These are phyloP conservation scores for Coffea eugenioides DNA, from an alignment of 257 asterid genomes.

Conservation along the genomic window DNA sequence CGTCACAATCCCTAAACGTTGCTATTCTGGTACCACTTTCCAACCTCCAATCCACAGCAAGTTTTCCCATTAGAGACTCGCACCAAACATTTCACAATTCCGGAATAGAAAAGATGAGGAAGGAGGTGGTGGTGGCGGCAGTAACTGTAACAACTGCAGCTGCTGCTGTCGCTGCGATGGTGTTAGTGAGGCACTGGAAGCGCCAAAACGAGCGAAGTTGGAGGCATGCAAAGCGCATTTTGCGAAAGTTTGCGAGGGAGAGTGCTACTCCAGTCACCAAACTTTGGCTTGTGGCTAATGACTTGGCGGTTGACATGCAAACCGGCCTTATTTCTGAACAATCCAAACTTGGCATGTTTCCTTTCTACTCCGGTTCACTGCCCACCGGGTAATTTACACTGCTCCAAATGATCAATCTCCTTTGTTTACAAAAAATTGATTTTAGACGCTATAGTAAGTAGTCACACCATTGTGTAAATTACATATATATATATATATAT, in stretches of 20 bases:
- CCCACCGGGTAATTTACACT: conserved; percentile 49
- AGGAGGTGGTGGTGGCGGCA: conserved; percentile 40
- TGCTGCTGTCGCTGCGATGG: conserved; percentile 37
- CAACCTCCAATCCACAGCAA: no score
- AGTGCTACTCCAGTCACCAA: conserved; percentile 59
- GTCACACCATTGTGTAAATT: not conserved
- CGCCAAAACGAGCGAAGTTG: conserved; percentile 45
- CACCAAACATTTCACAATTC: not conserved
- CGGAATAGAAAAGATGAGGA: conserved; percentile 32
- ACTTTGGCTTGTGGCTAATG: conserved; percentile 58
- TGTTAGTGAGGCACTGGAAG: conserved; percentile 42
- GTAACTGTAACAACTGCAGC: conserved; percentile 43
- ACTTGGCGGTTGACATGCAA: conserved; percentile 55
- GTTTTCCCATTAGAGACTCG: no score
- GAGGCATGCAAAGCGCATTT: conserved; percentile 50
- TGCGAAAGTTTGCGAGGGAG: conserved; percentile 60
- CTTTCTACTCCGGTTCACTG: conserved; percentile 45
- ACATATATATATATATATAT: no score
- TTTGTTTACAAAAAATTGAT: no score
- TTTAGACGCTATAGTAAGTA: not conserved
- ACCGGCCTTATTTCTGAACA: conserved; percentile 32
- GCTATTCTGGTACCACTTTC: conserved; percentile 23
- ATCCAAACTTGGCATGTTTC: conserved; percentile 41
- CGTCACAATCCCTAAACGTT: conserved; percentile 13
- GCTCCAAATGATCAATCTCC: not conserved